Evolutionary conservation across 78 protist species (phyloP).

Genomic region (Monocercomonoides exilis): DNA sequence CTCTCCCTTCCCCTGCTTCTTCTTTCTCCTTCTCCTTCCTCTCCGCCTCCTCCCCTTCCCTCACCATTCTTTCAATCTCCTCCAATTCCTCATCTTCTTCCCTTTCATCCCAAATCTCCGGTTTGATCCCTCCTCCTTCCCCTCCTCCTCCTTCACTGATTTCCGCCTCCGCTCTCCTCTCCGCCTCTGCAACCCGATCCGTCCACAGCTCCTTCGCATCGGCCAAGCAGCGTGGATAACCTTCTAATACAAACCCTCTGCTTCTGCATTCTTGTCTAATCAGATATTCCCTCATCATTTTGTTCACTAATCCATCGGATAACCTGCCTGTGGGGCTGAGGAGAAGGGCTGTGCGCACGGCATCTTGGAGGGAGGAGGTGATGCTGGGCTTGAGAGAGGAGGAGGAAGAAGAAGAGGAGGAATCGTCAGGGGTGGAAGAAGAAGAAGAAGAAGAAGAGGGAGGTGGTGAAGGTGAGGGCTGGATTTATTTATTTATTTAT

Average conservation of each 20-base stretch:
- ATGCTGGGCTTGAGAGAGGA: no score
- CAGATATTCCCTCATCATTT: slow-evolving; percentile 11
- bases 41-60: not conserved
- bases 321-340: not conserved
- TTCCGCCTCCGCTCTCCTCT: not conserved
- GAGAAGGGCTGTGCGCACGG: not conserved
- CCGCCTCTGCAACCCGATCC: not conserved
- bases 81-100: not conserved
- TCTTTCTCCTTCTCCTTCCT: not conserved
- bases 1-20: not conserved
- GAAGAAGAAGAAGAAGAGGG: no score
- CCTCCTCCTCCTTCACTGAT: not conserved
- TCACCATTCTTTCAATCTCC: not conserved
- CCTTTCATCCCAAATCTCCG: not conserved
- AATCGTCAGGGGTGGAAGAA: no score
- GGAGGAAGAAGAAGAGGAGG: no score
- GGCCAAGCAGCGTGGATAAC: slow-evolving; percentile 26
- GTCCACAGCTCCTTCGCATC: slow-evolving; percentile 30
- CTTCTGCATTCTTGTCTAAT: slow-evolving; percentile 30
- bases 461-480: no score
- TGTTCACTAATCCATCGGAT: slow-evolving; percentile 9
- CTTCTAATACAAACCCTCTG: slow-evolving; percentile 57
- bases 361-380: no score
- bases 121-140: slow-evolving; percentile 2
- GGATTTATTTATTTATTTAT: no score